Percentiles rank a stretch among this genome's conserved stretches.
phyloP scores from a whole-genome alignment of 177 flowering plant genomes.

The Telopea speciosissima region DNA sequence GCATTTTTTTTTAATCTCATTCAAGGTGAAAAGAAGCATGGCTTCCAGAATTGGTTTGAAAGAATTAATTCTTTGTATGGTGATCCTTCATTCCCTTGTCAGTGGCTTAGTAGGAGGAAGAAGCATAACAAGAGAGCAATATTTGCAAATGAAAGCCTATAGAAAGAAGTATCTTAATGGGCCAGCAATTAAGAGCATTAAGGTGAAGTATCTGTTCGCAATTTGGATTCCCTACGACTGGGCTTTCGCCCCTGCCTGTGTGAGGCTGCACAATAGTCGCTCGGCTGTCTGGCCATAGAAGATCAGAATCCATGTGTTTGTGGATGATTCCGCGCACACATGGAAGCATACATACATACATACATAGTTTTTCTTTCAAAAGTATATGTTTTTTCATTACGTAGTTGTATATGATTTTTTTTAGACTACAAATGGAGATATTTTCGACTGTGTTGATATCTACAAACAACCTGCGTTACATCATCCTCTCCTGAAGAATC shows the following conservation, averaged over 20 bases:
- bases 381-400: too few relatives aligned
- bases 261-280: too few relatives aligned
- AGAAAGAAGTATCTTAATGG: not conserved
- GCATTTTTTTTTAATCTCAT: too few relatives aligned
- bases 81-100: not conserved
- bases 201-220: not conserved
- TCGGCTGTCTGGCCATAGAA: too few relatives aligned
- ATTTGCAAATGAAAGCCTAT: not conserved
- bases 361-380: not conserved
- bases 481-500: slow-evolving; percentile 45
- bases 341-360: too few relatives aligned
- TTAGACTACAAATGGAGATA: slow-evolving; percentile 56
- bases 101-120: not conserved
- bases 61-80: too few relatives aligned
- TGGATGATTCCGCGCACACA: too few relatives aligned
- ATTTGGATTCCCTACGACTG: too few relatives aligned
- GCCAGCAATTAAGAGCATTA: not conserved
- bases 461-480: slow-evolving; percentile 48
- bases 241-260: too few relatives aligned
- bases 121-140: not conserved
- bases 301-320: too few relatives aligned
- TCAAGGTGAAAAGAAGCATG: not conserved
- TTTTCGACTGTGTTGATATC: slow-evolving; percentile 44
- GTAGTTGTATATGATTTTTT: not conserved
- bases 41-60: not conserved